Percentiles rank a stretch among this genome's conserved stretches.
phyloP scores from a whole-genome alignment of 495 filamentous ascomycete species.

The Lophiostoma macrostomum region DNA sequence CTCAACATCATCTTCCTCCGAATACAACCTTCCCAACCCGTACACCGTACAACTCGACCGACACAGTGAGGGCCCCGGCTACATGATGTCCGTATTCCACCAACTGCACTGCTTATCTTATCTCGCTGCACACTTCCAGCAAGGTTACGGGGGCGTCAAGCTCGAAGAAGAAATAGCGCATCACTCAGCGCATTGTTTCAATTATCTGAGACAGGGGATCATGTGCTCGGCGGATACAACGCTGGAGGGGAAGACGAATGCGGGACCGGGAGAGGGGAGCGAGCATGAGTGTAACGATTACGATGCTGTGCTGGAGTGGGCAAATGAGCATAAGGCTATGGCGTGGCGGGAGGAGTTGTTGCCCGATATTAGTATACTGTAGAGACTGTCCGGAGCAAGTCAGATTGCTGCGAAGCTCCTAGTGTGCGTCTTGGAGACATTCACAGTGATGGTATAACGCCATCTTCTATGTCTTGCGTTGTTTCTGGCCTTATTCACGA shows the following conservation, averaged over 20 bases:
- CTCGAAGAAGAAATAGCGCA: slow-evolving; percentile 42
- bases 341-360: no score
- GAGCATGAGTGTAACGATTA: slow-evolving; percentile 27
- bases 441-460: no score
- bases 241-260: slow-evolving; percentile 42
- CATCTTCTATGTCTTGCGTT: no score
- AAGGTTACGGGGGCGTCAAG: slow-evolving; percentile 40
- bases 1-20: background rate
- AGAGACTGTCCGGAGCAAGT: no score
- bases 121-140: slow-evolving; percentile 44
- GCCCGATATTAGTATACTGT: no score
- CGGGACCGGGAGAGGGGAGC: slow-evolving; percentile 18
- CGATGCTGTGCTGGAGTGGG: slow-evolving; percentile 21
- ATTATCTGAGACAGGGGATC: slow-evolving; percentile 49
- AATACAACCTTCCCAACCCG: slow-evolving; percentile 42
- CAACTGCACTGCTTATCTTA: slow-evolving; percentile 54
- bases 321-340: slow-evolving; percentile 22
- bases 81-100: slow-evolving; percentile 53
- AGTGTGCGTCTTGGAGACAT: no score
- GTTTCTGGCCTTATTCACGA: no score
- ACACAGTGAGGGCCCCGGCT: slow-evolving; percentile 41
- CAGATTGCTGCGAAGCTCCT: no score
- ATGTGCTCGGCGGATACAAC: slow-evolving; percentile 49
- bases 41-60: slow-evolving; percentile 38
- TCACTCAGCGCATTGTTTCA: slow-evolving; percentile 51